Conservation (phyloP, 164 flowering plant species). For the Liquidambar formosana region DNA sequence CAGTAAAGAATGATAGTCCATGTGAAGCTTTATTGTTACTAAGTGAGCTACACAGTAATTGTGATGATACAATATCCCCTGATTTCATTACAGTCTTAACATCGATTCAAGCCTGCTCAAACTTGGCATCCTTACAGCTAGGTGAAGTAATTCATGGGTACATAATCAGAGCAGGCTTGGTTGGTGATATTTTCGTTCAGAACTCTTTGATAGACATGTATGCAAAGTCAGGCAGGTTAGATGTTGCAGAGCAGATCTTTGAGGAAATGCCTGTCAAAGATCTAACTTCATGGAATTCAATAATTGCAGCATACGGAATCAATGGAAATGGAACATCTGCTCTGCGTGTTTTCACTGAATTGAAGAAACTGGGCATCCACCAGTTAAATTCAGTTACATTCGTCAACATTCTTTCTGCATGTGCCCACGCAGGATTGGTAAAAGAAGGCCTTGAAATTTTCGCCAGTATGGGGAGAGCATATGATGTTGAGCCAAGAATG, state of each 20-base stretch:
- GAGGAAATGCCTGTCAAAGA: slow-evolving; percentile 7
- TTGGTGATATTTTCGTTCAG: slow-evolving; percentile 6
- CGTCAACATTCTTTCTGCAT: slow-evolving; percentile 5
- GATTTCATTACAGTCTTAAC: slow-evolving; percentile 29
- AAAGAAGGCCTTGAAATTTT: slow-evolving; percentile 4
- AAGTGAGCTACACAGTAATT: slow-evolving; percentile 13
- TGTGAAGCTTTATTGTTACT: slow-evolving; percentile 18
- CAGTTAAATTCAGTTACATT: slow-evolving; percentile 4
- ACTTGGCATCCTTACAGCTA: neutral
- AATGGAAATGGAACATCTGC: slow-evolving; percentile 10
- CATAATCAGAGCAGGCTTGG: slow-evolving; percentile 5
- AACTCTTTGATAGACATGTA: slow-evolving; percentile 10
- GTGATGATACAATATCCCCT: neutral
- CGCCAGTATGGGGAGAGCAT: neutral
- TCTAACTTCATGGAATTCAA: slow-evolving; percentile 7
- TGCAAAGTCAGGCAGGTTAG: slow-evolving; percentile 2
- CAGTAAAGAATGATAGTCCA: slow-evolving; percentile 16
- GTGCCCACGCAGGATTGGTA: slow-evolving; percentile 6
- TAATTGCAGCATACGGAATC: slow-evolving; percentile 8
- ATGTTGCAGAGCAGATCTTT: neutral
- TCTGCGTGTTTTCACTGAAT: neutral
- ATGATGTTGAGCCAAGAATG: slow-evolving; percentile 5
- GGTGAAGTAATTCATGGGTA: slow-evolving; percentile 12
- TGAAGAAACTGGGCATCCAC: neutral
- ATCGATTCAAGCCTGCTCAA: slow-evolving; percentile 12